Conservation (phyloP, 164 flowering plant genomes). For the Dillenia suffruticosa region DNA sequence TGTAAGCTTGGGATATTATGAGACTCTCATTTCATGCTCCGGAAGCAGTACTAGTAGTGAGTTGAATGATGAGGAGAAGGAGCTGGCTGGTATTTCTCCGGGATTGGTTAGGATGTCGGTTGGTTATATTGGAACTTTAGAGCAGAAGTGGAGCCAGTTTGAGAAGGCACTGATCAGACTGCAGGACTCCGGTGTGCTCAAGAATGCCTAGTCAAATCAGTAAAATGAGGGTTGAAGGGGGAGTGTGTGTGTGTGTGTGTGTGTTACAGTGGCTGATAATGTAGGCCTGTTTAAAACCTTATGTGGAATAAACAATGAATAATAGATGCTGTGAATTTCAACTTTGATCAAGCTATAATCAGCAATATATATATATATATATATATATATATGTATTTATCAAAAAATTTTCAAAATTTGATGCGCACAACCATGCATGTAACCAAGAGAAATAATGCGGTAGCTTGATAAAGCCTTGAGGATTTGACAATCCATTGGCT, state of each 20-base stretch:
- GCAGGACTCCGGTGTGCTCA: background rate
- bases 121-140: conserved; percentile 78
- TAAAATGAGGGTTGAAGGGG: background rate
- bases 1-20: conserved; percentile 90
- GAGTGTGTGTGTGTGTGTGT: background rate
- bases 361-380: too few relatives aligned
- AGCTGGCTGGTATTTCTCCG: conserved; percentile 75
- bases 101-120: conserved; percentile 90
- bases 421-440: too few relatives aligned
- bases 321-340: too few relatives aligned
- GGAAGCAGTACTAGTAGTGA: conserved; percentile 94
- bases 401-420: too few relatives aligned
- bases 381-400: too few relatives aligned
- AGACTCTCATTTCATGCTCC: conserved; percentile 97
- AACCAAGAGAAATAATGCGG: too few relatives aligned
- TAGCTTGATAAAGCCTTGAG: too few relatives aligned
- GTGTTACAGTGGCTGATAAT: too few relatives aligned
- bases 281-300: too few relatives aligned
- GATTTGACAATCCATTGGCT: too few relatives aligned
- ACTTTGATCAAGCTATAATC: too few relatives aligned
- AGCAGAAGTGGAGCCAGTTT: conserved; percentile 85
- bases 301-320: too few relatives aligned
- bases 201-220: background rate
- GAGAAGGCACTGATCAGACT: conserved; percentile 23
- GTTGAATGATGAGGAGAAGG: conserved; percentile 62